phyloP scores from a whole-genome alignment of 2,329 filamentous ascomycete species.

The Stromatinia cepivora region DNA sequence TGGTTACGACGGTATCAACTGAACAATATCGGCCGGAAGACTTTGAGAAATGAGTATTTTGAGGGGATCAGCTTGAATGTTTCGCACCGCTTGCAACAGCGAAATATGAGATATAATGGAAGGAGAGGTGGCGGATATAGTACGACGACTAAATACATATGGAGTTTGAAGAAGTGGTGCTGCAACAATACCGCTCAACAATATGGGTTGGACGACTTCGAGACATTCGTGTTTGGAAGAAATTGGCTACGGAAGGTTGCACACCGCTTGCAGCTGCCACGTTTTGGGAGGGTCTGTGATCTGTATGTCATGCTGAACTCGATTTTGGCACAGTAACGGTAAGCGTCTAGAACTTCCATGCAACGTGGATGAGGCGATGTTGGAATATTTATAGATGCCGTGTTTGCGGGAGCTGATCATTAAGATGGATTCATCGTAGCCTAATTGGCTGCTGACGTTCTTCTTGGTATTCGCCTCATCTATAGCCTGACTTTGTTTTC shows the following conservation, averaged over 20 bases:
- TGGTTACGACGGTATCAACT: not conserved
- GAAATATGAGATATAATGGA: too few relatives aligned
- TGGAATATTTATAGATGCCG: slow-evolving; percentile 7
- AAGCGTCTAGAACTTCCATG: not conserved
- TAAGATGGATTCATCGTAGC: not conserved
- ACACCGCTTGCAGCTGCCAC: not conserved
- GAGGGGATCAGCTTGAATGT: not conserved
- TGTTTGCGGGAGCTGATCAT: slow-evolving; percentile 7
- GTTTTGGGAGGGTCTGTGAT: not conserved
- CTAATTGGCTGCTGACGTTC: slow-evolving; percentile 18
- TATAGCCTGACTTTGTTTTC: too few relatives aligned
- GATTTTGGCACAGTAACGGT: not conserved
- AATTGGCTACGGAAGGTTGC: not conserved
- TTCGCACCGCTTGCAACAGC: not conserved
- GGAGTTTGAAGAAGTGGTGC: not conserved
- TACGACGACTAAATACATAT: not conserved
- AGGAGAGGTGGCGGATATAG: too few relatives aligned
- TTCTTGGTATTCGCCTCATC: not conserved
- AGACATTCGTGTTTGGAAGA: not conserved
- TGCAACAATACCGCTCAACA: not conserved
- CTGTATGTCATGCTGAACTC: not conserved
- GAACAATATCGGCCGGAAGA: not conserved
- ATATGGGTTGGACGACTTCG: too few relatives aligned
- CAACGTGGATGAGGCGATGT: not conserved
- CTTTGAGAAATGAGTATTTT: not conserved